Conservation (phyloP, 495 filamentous ascomycete species). For the Penicillium roqueforti region DNA sequence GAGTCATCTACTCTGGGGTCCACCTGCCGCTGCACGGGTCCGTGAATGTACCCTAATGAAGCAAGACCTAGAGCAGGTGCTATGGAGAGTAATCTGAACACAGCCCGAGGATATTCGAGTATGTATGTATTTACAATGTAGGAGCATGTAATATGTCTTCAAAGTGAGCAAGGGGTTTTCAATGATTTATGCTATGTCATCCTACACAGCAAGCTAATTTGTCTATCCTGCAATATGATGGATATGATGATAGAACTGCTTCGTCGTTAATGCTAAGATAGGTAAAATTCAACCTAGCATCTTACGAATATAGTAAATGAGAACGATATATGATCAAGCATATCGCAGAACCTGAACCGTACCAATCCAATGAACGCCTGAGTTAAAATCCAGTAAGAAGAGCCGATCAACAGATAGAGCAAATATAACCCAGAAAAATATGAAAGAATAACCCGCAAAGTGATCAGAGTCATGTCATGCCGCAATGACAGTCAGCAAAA, state of each 20-base stretch:
- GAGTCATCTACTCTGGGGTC: neutral
- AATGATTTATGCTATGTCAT: neutral
- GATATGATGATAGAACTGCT: neutral
- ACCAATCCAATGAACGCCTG: slow-evolving; percentile 20
- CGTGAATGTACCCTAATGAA: neutral
- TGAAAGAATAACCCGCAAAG: slow-evolving; percentile 6
- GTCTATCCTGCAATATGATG: neutral
- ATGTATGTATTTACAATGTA: too few relatives aligned
- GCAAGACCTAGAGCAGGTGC: too few relatives aligned
- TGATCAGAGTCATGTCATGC: slow-evolving; percentile 15
- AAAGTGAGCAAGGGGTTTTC: too few relatives aligned
- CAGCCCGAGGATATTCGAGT: neutral
- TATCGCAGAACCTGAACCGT: slow-evolving; percentile 7
- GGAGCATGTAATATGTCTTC: too few relatives aligned
- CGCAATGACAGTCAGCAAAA: slow-evolving; percentile 3
- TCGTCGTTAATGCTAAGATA: slow-evolving; percentile 8
- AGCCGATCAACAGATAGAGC: slow-evolving; percentile 8
- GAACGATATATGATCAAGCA: slow-evolving; percentile 7
- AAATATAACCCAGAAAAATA: slow-evolving; percentile 16
- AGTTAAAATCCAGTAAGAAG: slow-evolving; percentile 5
- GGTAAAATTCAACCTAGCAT: neutral
- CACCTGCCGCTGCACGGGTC: neutral
- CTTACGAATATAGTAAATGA: neutral
- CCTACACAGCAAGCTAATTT: neutral
- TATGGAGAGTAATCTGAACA: neutral